Evolutionary conservation across 345 rosid species (phyloP).

Genomic region (Anastatica hierochuntica): DNA sequence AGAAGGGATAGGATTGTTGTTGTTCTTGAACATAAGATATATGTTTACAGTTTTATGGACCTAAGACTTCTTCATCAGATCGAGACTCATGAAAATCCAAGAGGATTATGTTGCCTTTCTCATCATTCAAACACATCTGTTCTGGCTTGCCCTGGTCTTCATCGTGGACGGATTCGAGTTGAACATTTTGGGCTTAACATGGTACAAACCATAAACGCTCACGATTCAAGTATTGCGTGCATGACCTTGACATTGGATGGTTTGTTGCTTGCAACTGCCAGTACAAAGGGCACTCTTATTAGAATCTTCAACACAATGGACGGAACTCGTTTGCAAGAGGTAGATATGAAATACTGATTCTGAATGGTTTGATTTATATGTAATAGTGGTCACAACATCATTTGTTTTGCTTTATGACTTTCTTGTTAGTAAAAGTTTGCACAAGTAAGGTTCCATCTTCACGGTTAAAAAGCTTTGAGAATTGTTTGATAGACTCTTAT

Average conservation of each 20-base stretch:
- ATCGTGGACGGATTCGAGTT: conserved; percentile 59
- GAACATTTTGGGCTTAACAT: conserved; percentile 73
- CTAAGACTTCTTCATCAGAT: conserved; percentile 77
- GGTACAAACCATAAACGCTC: conserved; percentile 59
- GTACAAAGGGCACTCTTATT: conserved; percentile 74
- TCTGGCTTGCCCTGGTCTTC: conserved; percentile 78
- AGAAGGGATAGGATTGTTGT: conserved; percentile 63
- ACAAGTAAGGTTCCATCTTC: background rate
- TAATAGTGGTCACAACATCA: background rate
- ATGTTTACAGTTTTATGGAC: conserved; percentile 62
- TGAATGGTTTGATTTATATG: background rate
- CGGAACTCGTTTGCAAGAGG: conserved; percentile 85
- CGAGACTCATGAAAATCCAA: conserved; percentile 62
- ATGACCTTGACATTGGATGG: conserved; percentile 78
- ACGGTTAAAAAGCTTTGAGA: background rate
- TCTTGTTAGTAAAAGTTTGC: background rate
- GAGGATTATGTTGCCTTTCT: conserved; percentile 86
- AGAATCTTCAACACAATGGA: conserved; percentile 93
- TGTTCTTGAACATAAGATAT: conserved; percentile 82
- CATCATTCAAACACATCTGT: conserved; percentile 58
- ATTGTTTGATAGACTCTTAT: background rate
- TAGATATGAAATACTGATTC: conserved; percentile 17
- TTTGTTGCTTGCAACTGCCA: conserved; percentile 82
- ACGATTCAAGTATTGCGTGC: conserved; percentile 66
- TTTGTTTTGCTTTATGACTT: background rate